Base-by-base conservation (phyloP, 2,329 filamentous ascomycete genomes). In the Onygena corvina region DNA sequence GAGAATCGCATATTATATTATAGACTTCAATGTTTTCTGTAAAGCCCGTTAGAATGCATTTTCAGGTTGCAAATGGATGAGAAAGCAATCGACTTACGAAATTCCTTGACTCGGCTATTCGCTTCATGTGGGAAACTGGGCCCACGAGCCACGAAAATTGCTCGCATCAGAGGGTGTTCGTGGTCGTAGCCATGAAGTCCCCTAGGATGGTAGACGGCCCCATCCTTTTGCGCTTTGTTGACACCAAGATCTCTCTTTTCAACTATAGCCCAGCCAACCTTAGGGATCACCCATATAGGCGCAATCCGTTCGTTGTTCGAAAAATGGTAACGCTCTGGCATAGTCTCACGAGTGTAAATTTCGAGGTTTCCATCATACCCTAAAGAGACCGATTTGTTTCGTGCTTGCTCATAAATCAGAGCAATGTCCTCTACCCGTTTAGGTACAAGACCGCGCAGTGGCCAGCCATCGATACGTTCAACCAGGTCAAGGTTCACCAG, bases 171-270 rank as follows among this genome's bases (percentile, higher is more conserved):
- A 0, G 90, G 89, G 62, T 98, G 83, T 60, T 94, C 83, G 59
- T 94, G 83, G 62, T 98, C 92, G 62, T 96, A 98, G 1, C 92
- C 92, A 61, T 98, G 92, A 1, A 98, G 70, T 1, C 92, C 92
- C 23, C 76, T 77, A 0, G 92, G 92, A 56, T 83, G 76, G 61
- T 95, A 98, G 0, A 79, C 71, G 9, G 77, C 64, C 0, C 78
- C 79, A 9, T 79, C 79, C 48, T 75, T 72, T 53, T 80, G 74
- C 0, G 77, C 86, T 45, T 83, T 73, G 35, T 76, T 71, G 3
- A 93, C 76, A 55, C 93, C 75, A 56, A 94, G 88, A 50, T 94
- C 87, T 1, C 80, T 69, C 58, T 82, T 83, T 14, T 81, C 81
- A 12, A 94, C 87, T 53, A 98, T 84, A 0, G 87, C 88, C 86